Evolutionary conservation across 371 early-diverging fungal species (phyloP), one percentile per base, ranked within the genome.

Genomic region (Mortierella sp.): DNA sequence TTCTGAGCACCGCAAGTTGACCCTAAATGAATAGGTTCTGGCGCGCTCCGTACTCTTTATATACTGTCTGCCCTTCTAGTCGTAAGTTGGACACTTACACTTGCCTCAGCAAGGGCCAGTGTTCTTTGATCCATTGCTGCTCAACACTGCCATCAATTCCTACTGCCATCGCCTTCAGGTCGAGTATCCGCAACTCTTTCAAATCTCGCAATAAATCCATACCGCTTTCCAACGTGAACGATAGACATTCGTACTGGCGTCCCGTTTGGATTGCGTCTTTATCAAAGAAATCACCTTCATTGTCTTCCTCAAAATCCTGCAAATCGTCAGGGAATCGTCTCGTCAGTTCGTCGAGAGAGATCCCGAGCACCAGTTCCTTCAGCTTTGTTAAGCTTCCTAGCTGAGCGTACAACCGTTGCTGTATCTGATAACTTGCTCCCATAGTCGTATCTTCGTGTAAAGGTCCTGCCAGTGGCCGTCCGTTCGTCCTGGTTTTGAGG

Each of bases 201-300:
- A 63, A 24, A 28, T 55, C n/a, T 27, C 24, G n/a, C 26, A 64
- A 19, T 5, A n/a, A 5, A 11, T 21, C 56, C 56, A 64, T 4
- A 7, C 56, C 64, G 32, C 59, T 59, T 30, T 37, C 59, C 27
- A 59, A 39, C 17, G 50, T 60, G 23, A 60, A 39, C 0, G 39
- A 39, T 12, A 64, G 24, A 23, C 57, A 56, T 15, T 64, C 64
- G 27, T 64, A 64, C 39, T 56, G 46, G 6, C 48, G 19, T n/a
- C 44, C 43, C 24, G 19, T 23, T 26, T 42, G 61, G 9, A 32
- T 6, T 14, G 30, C 24, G 4, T 17, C 11, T 3, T 17, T 28
- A 8, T 27, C 23, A 14, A 30, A 49, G n/a, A 41, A 50, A 15
- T 50, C 23, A 0, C 23, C 51, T 7, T 51, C 42, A n/a, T 21